Conservation (phyloP, 352 stramenopile species). For the Pythium chondricola region DNA sequence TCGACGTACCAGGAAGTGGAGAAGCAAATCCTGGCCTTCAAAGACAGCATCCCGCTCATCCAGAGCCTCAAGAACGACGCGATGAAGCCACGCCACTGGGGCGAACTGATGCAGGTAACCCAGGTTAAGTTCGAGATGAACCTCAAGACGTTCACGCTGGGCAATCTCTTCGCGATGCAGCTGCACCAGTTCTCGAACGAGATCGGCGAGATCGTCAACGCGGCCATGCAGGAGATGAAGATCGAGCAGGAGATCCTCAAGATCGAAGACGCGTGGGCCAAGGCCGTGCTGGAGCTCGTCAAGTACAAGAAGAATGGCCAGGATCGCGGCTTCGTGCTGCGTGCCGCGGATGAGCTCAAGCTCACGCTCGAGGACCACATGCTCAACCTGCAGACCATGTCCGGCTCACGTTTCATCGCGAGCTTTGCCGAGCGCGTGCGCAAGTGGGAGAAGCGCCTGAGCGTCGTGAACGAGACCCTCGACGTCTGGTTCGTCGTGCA, state of each 20-base stretch:
- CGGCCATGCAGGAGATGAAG: conserved; percentile 92
- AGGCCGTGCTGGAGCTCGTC: conserved; percentile 83
- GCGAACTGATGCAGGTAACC: conserved; percentile 86
- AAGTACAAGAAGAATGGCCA: conserved; percentile 92
- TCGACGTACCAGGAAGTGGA: conserved; percentile 90
- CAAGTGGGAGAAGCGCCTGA: conserved; percentile 89
- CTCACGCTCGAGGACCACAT: conserved; percentile 83
- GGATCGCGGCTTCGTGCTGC: conserved; percentile 76
- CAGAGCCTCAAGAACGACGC: conserved; percentile 93
- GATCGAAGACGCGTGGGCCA: conserved; percentile 89
- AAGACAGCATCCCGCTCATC: conserved; percentile 92
- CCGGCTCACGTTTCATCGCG: conserved; percentile 86
- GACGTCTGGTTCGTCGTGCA: conserved; percentile 93
- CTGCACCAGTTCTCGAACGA: conserved; percentile 84
- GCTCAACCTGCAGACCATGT: conserved; percentile 89
- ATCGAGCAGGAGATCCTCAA: conserved; percentile 92
- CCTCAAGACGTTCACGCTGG: conserved; percentile 89
- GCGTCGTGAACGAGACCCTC: conserved; percentile 88
- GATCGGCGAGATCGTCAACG: conserved; percentile 92
- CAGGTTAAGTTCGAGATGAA: conserved; percentile 92
- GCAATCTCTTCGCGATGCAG: conserved; percentile 91
- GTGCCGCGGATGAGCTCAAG: conserved; percentile 81
- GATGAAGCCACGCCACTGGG: conserved; percentile 89
- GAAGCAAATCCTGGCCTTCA: conserved; percentile 90
- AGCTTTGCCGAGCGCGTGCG: conserved; percentile 87